A percentile compares a stretch with the other conserved stretches of the same genome.
These are phyloP conservation scores for Cladobotryum mycophilum DNA, from an alignment of 2,329 filamentous ascomycete genomes.

Conservation along the genomic window DNA sequence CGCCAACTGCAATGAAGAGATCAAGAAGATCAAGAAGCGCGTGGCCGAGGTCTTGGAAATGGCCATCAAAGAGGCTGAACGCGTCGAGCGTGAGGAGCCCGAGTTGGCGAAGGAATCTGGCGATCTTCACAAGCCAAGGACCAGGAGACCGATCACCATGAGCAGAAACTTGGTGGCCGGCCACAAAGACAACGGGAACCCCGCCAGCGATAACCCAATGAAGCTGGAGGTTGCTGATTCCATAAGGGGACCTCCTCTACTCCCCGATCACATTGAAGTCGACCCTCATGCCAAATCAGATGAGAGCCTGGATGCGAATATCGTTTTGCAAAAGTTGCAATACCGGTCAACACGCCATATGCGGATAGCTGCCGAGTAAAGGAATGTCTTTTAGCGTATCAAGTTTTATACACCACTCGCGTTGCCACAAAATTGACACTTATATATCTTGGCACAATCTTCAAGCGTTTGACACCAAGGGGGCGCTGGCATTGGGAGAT, in stretches of 20 bases:
- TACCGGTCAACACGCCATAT: conserved; percentile 38
- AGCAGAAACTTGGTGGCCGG: conserved; percentile 36
- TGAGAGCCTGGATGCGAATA: conserved; percentile 36
- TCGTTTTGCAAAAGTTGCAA: conserved; percentile 32
- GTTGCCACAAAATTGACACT: too few species aligned
- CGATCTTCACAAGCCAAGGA: conserved; percentile 39
- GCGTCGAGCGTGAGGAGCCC: conserved; percentile 47
- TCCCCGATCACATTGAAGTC: conserved; percentile 25
- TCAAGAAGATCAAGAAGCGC: conserved; percentile 60
- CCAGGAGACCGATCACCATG: conserved; percentile 48
- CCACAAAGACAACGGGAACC: conserved; percentile 20
- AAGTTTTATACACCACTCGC: too few species aligned
- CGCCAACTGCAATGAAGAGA: conserved; percentile 74
- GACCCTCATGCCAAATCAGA: conserved; percentile 34
- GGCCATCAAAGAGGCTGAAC: conserved; percentile 54
- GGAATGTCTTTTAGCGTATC: too few species aligned
- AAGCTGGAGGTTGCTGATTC: conserved; percentile 17
- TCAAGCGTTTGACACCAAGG: neutral
- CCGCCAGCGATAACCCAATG: conserved; percentile 19
- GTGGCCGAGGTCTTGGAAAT: conserved; percentile 58
- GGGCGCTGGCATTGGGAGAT: neutral
- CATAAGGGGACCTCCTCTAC: conserved; percentile 13
- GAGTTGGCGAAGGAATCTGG: conserved; percentile 33
- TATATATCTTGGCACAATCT: too few species aligned
- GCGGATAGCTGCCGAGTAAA: conserved; percentile 21